Conservation (phyloP, 2,329 filamentous ascomycete genomes). For the Phialophora verrucosa region DNA sequence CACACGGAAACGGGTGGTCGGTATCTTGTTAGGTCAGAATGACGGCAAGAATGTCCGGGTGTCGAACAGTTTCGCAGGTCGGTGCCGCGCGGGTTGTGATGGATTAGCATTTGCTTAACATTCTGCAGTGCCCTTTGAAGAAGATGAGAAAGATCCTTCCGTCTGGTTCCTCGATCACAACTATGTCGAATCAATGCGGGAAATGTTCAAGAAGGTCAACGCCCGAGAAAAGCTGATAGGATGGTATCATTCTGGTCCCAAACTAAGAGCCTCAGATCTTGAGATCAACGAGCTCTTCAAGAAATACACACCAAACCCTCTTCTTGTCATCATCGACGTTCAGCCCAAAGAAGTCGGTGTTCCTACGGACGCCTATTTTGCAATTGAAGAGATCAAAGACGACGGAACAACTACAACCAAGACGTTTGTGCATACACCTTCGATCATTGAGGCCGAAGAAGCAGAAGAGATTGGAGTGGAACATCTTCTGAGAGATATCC, state of each 20-base stretch:
- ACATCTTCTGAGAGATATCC: conserved; percentile 95
- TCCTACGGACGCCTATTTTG: conserved; percentile 98
- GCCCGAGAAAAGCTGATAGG: conserved; percentile 98
- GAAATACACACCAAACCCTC: conserved; percentile 93
- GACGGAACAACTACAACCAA: conserved; percentile 96
- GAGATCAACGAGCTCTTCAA: conserved; percentile 99
- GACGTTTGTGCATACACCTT: conserved; percentile 98
- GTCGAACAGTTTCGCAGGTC: conserved; percentile 98
- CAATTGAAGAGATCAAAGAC: conserved; percentile 99
- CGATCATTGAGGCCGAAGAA: conserved; percentile 97
- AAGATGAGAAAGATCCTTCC: conserved; percentile 97
- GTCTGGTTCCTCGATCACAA: conserved; percentile 99
- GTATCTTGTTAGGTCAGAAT: conserved; percentile 92
- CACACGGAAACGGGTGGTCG: conserved; percentile 86
- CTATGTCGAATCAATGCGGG: conserved; percentile 99
- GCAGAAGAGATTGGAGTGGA: conserved; percentile 99
- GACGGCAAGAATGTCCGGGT: conserved; percentile 95
- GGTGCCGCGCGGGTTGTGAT: conserved; percentile 41
- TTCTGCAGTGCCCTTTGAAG: conserved; percentile 86
- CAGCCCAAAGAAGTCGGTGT: conserved; percentile 98
- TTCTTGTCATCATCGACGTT: conserved; percentile 97
- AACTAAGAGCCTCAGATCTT: conserved; percentile 92
- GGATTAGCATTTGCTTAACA: conserved; percentile 21
- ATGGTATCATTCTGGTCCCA: conserved; percentile 98
- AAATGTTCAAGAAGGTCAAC: conserved; percentile 99